Conservation (phyloP, 129 eudicot species). For the Tagetes erecta region DNA sequence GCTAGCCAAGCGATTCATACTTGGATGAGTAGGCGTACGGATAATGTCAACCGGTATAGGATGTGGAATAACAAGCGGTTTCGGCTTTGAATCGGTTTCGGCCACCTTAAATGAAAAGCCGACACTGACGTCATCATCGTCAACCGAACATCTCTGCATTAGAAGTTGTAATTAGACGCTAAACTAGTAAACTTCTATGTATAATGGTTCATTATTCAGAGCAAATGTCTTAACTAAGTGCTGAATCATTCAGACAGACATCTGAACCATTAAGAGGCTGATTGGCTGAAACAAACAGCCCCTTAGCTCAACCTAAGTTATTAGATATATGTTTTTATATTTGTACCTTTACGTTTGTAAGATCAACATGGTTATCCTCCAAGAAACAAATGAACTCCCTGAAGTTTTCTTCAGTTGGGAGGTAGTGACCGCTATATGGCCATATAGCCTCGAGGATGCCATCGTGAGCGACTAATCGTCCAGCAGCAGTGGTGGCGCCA, state of each 20-base stretch:
- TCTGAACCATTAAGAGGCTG: too few species aligned
- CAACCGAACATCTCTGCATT: slow-evolving; percentile 72
- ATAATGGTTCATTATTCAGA: too few species aligned
- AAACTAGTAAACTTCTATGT: neutral
- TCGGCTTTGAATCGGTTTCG: slow-evolving; percentile 35
- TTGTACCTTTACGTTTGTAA: slow-evolving; percentile 84
- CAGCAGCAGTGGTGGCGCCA: slow-evolving; percentile 89
- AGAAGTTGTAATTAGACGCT: neutral
- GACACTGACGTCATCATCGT: slow-evolving; percentile 66
- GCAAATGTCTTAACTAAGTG: too few species aligned
- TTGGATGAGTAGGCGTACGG: slow-evolving; percentile 30
- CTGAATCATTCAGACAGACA: too few species aligned
- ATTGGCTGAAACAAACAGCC: too few species aligned
- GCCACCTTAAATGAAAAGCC: slow-evolving; percentile 40
- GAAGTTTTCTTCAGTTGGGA: slow-evolving; percentile 94
- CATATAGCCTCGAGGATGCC: slow-evolving; percentile 92
- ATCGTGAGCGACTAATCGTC: slow-evolving; percentile 65
- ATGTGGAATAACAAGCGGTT: slow-evolving; percentile 29
- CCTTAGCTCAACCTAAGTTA: too few species aligned
- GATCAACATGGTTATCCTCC: slow-evolving; percentile 76
- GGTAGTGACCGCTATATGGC: slow-evolving; percentile 99
- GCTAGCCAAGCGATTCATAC: slow-evolving; percentile 39
- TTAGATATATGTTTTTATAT: neutral
- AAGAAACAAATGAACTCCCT: slow-evolving; percentile 80
- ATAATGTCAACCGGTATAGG: slow-evolving; percentile 18